phyloP scores from a whole-genome alignment of 2,329 filamentous ascomycete genomes.

The Alternaria sp. region DNA sequence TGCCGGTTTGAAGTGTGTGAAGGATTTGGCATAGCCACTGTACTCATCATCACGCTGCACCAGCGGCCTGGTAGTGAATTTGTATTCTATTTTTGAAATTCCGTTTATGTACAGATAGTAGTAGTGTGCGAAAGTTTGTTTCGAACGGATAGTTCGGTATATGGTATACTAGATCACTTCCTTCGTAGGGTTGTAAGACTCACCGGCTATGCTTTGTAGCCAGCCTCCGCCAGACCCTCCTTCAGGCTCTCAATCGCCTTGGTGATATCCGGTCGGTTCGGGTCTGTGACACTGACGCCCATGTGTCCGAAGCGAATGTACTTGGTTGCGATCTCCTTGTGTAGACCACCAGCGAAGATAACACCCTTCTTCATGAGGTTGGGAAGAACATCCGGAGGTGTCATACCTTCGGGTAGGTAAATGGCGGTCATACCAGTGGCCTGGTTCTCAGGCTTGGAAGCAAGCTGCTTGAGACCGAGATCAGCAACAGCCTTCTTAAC shows the following conservation, averaged over 20 bases:
- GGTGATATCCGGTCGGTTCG: slow-evolving; percentile 79
- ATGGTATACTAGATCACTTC: not conserved
- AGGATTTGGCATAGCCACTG: slow-evolving; percentile 12
- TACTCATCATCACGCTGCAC: slow-evolving; percentile 7
- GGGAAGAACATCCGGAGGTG: slow-evolving; percentile 82
- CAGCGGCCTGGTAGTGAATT: not conserved
- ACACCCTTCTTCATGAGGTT: slow-evolving; percentile 85
- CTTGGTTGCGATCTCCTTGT: slow-evolving; percentile 92
- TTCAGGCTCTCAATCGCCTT: slow-evolving; percentile 81
- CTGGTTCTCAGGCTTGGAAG: slow-evolving; percentile 84
- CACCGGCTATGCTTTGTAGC: slow-evolving; percentile 56
- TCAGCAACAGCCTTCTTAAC: slow-evolving; percentile 84
- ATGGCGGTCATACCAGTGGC: slow-evolving; percentile 98
- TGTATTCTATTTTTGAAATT: slow-evolving; percentile 10
- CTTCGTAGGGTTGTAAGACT: not conserved
- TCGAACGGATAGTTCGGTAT: not conserved
- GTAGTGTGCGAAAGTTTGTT: not conserved
- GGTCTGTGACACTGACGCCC: slow-evolving; percentile 90
- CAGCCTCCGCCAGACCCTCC: slow-evolving; percentile 75
- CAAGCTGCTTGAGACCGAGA: slow-evolving; percentile 86
- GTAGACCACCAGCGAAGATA: slow-evolving; percentile 91
- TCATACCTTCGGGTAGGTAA: slow-evolving; percentile 85
- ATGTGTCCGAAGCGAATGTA: slow-evolving; percentile 98
- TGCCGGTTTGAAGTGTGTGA: not conserved
- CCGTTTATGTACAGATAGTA: not conserved